A percentile compares a stretch with the other conserved stretches of the same genome.
Conservation (phyloP, 139 green algal species). For the Volvox africanus region DNA sequence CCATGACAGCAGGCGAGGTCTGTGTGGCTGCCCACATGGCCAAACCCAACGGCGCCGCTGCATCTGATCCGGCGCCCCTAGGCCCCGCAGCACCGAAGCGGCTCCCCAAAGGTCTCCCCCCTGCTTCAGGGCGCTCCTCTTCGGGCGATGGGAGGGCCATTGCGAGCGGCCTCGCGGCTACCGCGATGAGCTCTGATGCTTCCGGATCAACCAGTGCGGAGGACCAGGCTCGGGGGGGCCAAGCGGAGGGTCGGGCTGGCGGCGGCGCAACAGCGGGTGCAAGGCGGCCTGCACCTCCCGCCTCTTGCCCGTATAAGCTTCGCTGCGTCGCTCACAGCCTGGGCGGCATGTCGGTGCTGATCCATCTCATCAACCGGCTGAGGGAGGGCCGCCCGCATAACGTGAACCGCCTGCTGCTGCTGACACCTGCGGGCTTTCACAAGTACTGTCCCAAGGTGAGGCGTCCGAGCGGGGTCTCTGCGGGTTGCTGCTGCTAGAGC, state of each 20-base stretch:
- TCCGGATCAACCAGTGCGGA: no score
- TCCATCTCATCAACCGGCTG: slow-evolving; percentile 70
- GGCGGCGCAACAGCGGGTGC: no score
- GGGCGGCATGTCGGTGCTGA: slow-evolving; percentile 77
- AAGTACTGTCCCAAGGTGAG: slow-evolving; percentile 54
- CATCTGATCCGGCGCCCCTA: neutral
- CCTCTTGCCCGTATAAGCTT: slow-evolving; percentile 74
- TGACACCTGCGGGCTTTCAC: slow-evolving; percentile 88
- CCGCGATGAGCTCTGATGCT: no score
- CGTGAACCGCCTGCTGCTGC: slow-evolving; percentile 80
- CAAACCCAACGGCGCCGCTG: neutral
- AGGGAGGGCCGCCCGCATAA: slow-evolving; percentile 63
- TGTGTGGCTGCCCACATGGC: no score
- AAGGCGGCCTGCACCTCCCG: no score
- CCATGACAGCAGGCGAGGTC: no score
- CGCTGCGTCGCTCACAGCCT: slow-evolving; percentile 78
- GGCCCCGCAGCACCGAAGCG: neutral
- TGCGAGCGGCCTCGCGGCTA: no score
- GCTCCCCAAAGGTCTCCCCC: neutral
- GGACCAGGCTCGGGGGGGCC: no score
- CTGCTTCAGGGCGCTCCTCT: neutral
- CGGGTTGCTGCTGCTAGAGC: no score
- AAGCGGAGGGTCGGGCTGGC: neutral
- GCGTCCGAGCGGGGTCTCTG: no score
- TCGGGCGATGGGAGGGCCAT: neutral